These are phyloP conservation scores for Dendrobium huoshanense DNA, from an alignment of 106 monocot species.

Conservation along the genomic window DNA sequence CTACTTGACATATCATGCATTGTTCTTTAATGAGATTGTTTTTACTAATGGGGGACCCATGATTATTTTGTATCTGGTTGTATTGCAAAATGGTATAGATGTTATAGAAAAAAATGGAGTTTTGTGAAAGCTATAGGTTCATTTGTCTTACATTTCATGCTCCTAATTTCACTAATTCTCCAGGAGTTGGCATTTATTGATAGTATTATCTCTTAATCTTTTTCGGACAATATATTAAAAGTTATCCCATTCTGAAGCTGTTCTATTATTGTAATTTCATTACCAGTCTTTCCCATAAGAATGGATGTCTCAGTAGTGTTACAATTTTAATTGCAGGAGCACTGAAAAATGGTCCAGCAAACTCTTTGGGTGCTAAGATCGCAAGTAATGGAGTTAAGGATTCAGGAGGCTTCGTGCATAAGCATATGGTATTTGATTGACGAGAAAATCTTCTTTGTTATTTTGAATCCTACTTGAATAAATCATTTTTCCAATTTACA, in stretches of 20 bases:
- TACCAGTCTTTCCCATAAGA: neutral
- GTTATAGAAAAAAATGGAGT: neutral
- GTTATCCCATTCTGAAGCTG: neutral
- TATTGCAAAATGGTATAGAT: neutral
- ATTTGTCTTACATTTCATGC: neutral
- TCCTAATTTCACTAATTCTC: neutral
- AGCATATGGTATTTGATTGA: slow-evolving; percentile 30
- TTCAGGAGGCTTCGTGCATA: slow-evolving; percentile 23
- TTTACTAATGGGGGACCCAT: neutral
- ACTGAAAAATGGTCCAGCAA: slow-evolving; percentile 7
- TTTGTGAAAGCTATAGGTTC: neutral
- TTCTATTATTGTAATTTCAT: neutral
- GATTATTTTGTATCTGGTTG: slow-evolving; percentile 5
- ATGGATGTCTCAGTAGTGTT: neutral
- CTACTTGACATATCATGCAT: neutral
- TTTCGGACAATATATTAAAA: neutral
- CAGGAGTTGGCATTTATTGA: neutral
- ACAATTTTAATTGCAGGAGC: slow-evolving; percentile 21
- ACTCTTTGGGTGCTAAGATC: slow-evolving; percentile 11
- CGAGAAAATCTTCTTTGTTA: neutral
- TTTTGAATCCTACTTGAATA: slow-evolving; percentile 2
- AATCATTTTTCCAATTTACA: neutral
- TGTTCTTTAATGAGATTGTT: neutral
- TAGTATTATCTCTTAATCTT: neutral
- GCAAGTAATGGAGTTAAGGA: slow-evolving; percentile 29